A percentile compares a stretch with the other conserved stretches of the same genome.
Evolutionary conservation across 1,139 yeast species (phyloP).

Genomic region (Yamadazyma jaroonii): DNA sequence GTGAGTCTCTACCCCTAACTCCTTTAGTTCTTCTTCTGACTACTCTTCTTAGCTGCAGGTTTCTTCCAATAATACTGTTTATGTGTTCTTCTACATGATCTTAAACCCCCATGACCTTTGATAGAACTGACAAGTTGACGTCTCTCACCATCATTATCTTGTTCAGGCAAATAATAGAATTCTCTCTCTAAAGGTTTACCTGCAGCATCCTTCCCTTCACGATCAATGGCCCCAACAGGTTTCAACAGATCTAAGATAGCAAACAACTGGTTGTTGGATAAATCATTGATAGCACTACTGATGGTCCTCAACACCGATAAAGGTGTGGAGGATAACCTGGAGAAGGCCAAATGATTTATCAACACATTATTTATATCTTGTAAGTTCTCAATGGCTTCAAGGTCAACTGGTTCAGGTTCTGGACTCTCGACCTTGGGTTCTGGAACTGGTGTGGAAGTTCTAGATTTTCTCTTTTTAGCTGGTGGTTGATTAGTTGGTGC

Average conservation of each 20-base stretch:
- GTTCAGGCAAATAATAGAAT: slow-evolving; percentile 83
- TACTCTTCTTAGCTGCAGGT: slow-evolving; percentile 53
- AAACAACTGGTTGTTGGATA: slow-evolving; percentile 48
- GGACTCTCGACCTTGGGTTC: slow-evolving; percentile 5
- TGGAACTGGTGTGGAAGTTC: slow-evolving; percentile 20
- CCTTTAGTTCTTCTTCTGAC: slow-evolving; percentile 8
- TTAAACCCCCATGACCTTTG: slow-evolving; percentile 77
- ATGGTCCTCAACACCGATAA: slow-evolving; percentile 64
- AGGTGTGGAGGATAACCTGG: slow-evolving; percentile 85
- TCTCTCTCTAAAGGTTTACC: slow-evolving; percentile 93
- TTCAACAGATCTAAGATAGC: slow-evolving; percentile 45
- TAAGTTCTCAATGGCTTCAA: slow-evolving; percentile 33
- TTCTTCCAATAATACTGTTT: slow-evolving; percentile 89
- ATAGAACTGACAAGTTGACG: slow-evolving; percentile 66
- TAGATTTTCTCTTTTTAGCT: slow-evolving; percentile 24
- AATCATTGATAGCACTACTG: slow-evolving; percentile 44
- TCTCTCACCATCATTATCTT: slow-evolving; percentile 71
- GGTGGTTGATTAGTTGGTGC: background rate
- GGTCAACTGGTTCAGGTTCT: slow-evolving; percentile 12
- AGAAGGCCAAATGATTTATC: slow-evolving; percentile 84
- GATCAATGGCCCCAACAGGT: slow-evolving; percentile 80
- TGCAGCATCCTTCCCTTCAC: slow-evolving; percentile 94
- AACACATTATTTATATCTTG: slow-evolving; percentile 61
- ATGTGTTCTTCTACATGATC: slow-evolving; percentile 91
- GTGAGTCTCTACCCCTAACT: no score